Base-by-base conservation (phyloP, 2,329 filamentous ascomycete genomes). In the Domatiomyces catenatus region DNA sequence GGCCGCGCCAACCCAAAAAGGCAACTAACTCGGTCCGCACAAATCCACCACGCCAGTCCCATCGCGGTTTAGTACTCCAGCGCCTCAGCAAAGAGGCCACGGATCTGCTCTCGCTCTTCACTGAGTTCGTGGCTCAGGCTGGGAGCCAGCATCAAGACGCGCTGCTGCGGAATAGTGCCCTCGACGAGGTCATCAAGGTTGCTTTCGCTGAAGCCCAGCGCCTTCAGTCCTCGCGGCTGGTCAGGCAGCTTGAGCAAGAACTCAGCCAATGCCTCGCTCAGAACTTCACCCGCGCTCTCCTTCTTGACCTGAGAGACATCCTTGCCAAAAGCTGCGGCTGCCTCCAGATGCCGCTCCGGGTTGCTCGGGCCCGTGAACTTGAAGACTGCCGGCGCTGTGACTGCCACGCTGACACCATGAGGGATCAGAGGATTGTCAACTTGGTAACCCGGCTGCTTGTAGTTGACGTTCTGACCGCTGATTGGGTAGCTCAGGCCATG, bases 401-500 rank as follows among this genome's bases (percentile, higher is more conserved):
- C 90, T 2, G 89, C 92, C 1, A 98, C 92, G 1, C 84, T 90
- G 20, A 98, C 92, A 49, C 92, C 92, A 66, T 98, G 92, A 0
- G 92, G 92, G 62, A 98, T 96, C 60, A 98, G 84, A 8, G 85
- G 80, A n/a, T 51, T 56, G 22, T 78, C 68, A 6, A 94, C 80
- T 1, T 82, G 72, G 66, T 98, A 98, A n/a, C 92, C 92, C 0
- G 75, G 67, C 64, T 98, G 92, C 61, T 80, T 81, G 69, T 96
- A 96, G 4, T 84, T 83, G 0, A 86, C 86, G 65, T 98, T 98
- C 65, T 95, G 89, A 26, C 88, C 86, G 0, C 87, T 94, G 62
- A 98, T 94, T 17, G 92, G 92, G 63, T 98, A 98, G 20, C 86
- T 93, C 90, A 98, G 96, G 64, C 90, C 83, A 64, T 86, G 83